A percentile compares a stretch with the other conserved stretches of the same genome.
Conservation (phyloP, 106 monocot species). For the Chionographis japonica region DNA sequence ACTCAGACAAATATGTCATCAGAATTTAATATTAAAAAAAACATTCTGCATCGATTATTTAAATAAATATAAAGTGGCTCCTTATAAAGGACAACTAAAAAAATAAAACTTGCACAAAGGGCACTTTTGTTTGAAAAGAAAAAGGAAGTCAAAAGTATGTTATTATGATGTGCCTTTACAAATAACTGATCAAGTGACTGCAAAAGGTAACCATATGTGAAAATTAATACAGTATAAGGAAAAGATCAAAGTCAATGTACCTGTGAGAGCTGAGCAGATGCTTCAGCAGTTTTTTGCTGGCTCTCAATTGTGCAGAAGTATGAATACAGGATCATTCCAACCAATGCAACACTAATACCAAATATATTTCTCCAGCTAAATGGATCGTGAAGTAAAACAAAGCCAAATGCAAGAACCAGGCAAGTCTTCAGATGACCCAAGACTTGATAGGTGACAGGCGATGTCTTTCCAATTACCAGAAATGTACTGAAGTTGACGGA, state of each 20-base stretch:
- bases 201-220: background rate
- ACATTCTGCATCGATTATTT: too few species aligned
- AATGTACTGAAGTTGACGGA: conserved; percentile 79
- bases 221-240: background rate
- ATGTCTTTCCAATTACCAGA: conserved; percentile 82
- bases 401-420: conserved; percentile 65
- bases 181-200: background rate
- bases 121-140: background rate
- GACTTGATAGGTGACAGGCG: conserved; percentile 77
- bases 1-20: too few species aligned
- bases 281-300: conserved; percentile 55
- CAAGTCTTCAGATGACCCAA: conserved; percentile 79
- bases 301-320: conserved; percentile 47
- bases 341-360: conserved; percentile 61
- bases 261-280: conserved; percentile 33
- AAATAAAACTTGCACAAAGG: too few species aligned
- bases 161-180: background rate
- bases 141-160: background rate
- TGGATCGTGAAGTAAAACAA: conserved; percentile 64
- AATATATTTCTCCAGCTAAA: conserved; percentile 70
- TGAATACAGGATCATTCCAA: conserved; percentile 68
- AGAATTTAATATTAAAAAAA: too few species aligned
- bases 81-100: too few species aligned
- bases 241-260: conserved; percentile 10
- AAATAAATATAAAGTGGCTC: too few species aligned